Base-by-base conservation (phyloP, 805 yeast genomes). In the Ogataea degrootiae region DNA sequence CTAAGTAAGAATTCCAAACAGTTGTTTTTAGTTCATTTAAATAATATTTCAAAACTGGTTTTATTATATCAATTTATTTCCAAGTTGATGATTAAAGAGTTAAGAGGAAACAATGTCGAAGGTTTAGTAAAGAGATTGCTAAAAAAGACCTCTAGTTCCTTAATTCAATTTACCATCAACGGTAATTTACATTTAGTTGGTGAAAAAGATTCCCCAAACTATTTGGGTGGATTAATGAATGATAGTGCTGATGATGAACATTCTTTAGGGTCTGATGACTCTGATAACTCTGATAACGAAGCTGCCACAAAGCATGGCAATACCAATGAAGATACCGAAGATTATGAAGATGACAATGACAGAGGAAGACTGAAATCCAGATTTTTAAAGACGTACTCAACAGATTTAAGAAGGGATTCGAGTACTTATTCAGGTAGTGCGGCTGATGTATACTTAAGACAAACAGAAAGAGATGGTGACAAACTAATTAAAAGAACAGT, bases 161-260 rank as follows among this genome's bases (percentile, higher is more conserved):
- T 81, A 48, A 76, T 87, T 2, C 85, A 80, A 49, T 73, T 86
- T 47, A 80, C 82, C 48, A 77, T 84, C 47, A 82, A 82, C 58
- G 85, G 87, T 8, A 71, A 76, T 42, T 60, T 85, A n/a, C 85
- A 79, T 60, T 68, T 85, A 45, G 69, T 71, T 41, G 68, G 72
- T 16, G 48, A 51, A 41, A 47, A 49, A 22, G 51, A 50, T 36
- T 45, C 60, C 6, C 60, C 58, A 5, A 53, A 59, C 38, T 59
- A 51, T 43, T 43, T 59, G 26, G 64, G 62, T 5, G 54, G 55
- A 5, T 45, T 59, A 37, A 42, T 44, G 42, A 37, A 45, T 19
- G 46, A 47, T 19, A 43, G 44, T 37, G 50, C 53, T 1, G 59
- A 56, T 33, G 58, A 53, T 35, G 57, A 54, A 23, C 14, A 26